Base-by-base conservation (phyloP, 2,329 filamentous ascomycete genomes). In the Sphaerostilbella broomeana region DNA sequence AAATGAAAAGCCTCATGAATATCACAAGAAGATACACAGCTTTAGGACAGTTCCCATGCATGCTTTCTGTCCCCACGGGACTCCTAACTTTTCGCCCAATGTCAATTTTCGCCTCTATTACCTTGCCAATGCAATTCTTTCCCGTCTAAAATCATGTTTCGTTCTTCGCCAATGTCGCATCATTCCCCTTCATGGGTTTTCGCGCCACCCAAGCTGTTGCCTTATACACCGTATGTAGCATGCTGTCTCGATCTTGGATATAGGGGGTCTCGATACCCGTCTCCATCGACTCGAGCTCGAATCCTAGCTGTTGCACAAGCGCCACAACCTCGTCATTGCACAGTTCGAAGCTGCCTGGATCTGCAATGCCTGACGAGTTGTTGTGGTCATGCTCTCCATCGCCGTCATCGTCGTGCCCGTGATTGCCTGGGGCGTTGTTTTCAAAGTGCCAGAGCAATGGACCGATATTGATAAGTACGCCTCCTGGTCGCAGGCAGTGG, bases 361-460 rank as follows among this genome's bases (percentile, higher is more conserved):
- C 88, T 0, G 80, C 88, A 47, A 95, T 94, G 1, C 87, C 87
- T 30, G 73, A 68, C 12, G 69, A 70, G 43, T 60, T 66, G 37
- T 61, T 64, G 21, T 62, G 61, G 44, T 73, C 70, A 46, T 70
- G 63, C 43, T 72, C 68, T 20, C 65, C 68, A 35, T 73, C 70
- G 19, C 66, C 68, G 37, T 73, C 69, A 25, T 68, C 64, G 22
- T 73, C 69, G 27, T 68, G 64, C 10, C 73, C 67, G 53, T 76
- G 68, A 48, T 73, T 71, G 26, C 76, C 74, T 0, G 75, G 76
- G 1, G 76, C 71, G 28, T 81, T 75, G 49, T 87, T 83, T 57
- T 94, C 87, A 59, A 94, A 97, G 60, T 98, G 94, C 92, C 92
- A 98, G 27, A 97, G 68, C 39, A 98, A 64, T 1, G 92, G 92